Conservation (phyloP, 192 early-diverging fungal genomes). For the Mortierella alpina region DNA sequence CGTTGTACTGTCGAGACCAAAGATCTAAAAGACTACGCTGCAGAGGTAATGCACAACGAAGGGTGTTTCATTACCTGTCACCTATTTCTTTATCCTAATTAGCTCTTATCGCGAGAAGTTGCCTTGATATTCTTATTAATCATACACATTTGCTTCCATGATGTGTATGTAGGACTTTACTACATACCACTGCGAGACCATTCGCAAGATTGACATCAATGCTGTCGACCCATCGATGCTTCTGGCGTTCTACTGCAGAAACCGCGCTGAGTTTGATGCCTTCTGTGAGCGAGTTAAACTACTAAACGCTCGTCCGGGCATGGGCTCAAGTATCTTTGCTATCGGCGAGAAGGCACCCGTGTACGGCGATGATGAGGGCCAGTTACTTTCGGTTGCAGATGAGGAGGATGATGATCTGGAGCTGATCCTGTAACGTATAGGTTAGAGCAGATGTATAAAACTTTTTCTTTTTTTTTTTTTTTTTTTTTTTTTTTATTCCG, state of each 20-base stretch:
- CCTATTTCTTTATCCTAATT: not conserved
- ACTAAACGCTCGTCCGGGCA: slow-evolving; percentile 52
- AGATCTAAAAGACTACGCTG: slow-evolving; percentile 55
- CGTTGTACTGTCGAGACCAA: slow-evolving; percentile 73
- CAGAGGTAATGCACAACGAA: slow-evolving; percentile 52
- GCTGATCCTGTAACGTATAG: slow-evolving; percentile 12
- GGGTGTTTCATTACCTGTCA: not conserved
- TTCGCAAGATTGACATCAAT: slow-evolving; percentile 78
- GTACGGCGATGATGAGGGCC: slow-evolving; percentile 65
- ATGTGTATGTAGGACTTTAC: slow-evolving; percentile 67
- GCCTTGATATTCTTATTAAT: not conserved
- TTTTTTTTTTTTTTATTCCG: not conserved
- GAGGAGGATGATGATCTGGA: slow-evolving; percentile 56
- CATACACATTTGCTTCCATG: not conserved
- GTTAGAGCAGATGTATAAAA: not conserved
- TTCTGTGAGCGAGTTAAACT: slow-evolving; percentile 65
- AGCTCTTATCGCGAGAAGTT: not conserved
- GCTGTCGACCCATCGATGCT: slow-evolving; percentile 94
- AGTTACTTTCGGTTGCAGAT: slow-evolving; percentile 42
- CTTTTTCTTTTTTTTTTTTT: not conserved
- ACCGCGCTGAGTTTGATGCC: slow-evolving; percentile 66
- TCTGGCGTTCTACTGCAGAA: slow-evolving; percentile 86
- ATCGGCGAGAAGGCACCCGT: slow-evolving; percentile 73
- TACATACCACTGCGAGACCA: slow-evolving; percentile 85
- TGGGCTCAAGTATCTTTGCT: slow-evolving; percentile 65